Evolutionary conservation across 352 stramenopile genomes (phyloP).

Genomic region (Ophiocytium majus): DNA sequence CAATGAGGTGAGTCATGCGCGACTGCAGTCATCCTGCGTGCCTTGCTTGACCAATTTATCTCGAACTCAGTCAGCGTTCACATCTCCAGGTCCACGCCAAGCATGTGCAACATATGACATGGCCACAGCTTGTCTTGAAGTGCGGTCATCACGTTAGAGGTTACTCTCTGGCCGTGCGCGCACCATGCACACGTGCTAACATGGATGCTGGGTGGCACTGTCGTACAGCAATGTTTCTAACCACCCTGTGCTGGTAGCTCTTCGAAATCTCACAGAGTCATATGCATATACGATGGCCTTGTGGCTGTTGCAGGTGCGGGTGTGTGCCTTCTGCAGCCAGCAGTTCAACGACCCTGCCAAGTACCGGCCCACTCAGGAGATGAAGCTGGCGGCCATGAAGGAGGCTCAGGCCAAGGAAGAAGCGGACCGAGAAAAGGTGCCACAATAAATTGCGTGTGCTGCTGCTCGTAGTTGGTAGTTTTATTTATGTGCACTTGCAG

Average conservation of each 20-base stretch:
- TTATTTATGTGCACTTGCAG: not conserved
- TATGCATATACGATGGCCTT: too few relatives aligned
- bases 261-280: too few relatives aligned
- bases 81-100: not conserved
- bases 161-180: not conserved
- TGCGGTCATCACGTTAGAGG: not conserved
- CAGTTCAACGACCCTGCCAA: constrained; percentile 49
- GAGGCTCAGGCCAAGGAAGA: not conserved
- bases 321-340: constrained; percentile 54
- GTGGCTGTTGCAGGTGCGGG: constrained; percentile 29
- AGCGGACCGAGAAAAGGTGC: not conserved
- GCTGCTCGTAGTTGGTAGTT: not conserved
- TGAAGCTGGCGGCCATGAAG: constrained; percentile 27
- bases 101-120: not conserved
- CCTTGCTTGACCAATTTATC: too few relatives aligned
- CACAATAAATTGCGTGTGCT: too few relatives aligned
- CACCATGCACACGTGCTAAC: too few relatives aligned
- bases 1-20: constrained; percentile 39
- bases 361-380: constrained; percentile 51
- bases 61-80: too few relatives aligned
- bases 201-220: too few relatives aligned
- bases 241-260: too few relatives aligned
- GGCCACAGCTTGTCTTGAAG: not conserved
- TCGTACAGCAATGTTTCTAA: too few relatives aligned
- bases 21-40: not conserved